phyloP scores from a whole-genome alignment of 1,284 basidiomycete species.

The Papiliotrema flavescens region DNA sequence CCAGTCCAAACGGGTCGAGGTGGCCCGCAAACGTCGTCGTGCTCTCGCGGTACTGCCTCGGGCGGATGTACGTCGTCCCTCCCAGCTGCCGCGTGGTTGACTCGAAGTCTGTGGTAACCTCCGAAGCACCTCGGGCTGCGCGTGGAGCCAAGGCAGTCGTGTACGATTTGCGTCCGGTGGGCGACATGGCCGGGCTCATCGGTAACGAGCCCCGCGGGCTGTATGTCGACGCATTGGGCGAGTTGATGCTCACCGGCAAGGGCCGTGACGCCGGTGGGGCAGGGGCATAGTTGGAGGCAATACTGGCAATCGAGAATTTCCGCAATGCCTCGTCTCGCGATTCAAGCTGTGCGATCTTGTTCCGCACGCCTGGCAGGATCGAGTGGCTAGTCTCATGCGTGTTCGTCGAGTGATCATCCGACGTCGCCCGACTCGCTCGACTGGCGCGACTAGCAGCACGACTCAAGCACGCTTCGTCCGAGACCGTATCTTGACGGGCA shows the following conservation, averaged over 20 bases:
- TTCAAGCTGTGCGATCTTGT: slow-evolving; percentile 41
- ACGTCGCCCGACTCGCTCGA: not conserved
- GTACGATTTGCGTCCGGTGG: slow-evolving; percentile 16
- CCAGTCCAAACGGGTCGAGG: not conserved
- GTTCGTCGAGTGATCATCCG: slow-evolving; percentile 2
- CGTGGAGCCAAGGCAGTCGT: slow-evolving; percentile 33
- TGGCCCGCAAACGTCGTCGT: not conserved
- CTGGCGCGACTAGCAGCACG: not conserved
- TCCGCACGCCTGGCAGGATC: slow-evolving; percentile 30
- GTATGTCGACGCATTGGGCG: not conserved
- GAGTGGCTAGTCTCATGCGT: slow-evolving; percentile 10
- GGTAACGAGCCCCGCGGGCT: not conserved
- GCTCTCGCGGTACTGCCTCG: not conserved
- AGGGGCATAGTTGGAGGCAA: not conserved
- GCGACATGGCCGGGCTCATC: slow-evolving; percentile 2
- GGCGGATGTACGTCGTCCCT: slow-evolving; percentile 3
- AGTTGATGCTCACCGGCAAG: not conserved
- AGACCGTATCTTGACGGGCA: not conserved
- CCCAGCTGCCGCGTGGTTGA: not conserved
- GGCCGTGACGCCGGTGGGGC: not conserved
- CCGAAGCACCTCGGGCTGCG: not conserved
- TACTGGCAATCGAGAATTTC: slow-evolving; percentile 34
- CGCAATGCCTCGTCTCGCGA: slow-evolving; percentile 37
- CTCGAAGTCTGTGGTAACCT: not conserved
- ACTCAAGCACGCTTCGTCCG: not conserved